A percentile compares a stretch with the other conserved stretches of the same genome.
phyloP scores from a whole-genome alignment of 352 stramenopile species.

The Peronospora farinosa region DNA sequence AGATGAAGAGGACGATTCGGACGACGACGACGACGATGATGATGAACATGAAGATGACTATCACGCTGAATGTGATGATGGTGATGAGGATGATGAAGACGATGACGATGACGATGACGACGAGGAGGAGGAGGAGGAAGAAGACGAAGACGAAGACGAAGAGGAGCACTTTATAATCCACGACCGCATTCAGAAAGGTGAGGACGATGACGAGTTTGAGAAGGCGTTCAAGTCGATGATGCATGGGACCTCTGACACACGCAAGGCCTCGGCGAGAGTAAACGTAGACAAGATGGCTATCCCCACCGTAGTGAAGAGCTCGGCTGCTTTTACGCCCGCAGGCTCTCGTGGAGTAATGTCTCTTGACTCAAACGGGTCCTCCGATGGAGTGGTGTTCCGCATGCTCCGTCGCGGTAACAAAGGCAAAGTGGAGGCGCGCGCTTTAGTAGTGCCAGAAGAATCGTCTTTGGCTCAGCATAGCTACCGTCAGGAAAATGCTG shows the following conservation, averaged over 20 bases:
- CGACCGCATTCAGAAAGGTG: conserved; percentile 62
- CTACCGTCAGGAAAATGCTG: conserved; percentile 78
- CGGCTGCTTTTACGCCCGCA: conserved; percentile 16
- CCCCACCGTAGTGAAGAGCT: conserved; percentile 69
- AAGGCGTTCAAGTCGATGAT: conserved; percentile 86
- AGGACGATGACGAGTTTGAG: conserved; percentile 86
- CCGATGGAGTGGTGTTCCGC: conserved; percentile 83
- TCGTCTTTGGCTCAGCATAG: conserved; percentile 91
- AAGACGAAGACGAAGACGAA: conserved; percentile 68
- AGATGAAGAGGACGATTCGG: conserved; percentile 51
- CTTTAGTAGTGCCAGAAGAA: conserved; percentile 88
- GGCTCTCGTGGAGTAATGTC: conserved; percentile 16
- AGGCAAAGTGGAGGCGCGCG: conserved; percentile 92
- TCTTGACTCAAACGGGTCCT: conserved; percentile 24
- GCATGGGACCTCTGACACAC: conserved; percentile 50
- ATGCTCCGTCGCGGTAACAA: conserved; percentile 95
- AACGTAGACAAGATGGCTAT: conserved; percentile 88
- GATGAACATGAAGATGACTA: conserved; percentile 56
- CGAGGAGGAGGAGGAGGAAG: conserved; percentile 50
- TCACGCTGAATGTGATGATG: conserved; percentile 37
- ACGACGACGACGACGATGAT: conserved; percentile 55
- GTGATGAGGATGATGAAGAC: conserved; percentile 77
- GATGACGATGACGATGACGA: conserved; percentile 63
- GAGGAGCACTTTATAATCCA: conserved; percentile 87
- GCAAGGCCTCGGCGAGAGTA: conserved; percentile 55